phyloP scores from a whole-genome alignment of 1,284 basidiomycete genomes.

The Rhodotorula sp. region DNA sequence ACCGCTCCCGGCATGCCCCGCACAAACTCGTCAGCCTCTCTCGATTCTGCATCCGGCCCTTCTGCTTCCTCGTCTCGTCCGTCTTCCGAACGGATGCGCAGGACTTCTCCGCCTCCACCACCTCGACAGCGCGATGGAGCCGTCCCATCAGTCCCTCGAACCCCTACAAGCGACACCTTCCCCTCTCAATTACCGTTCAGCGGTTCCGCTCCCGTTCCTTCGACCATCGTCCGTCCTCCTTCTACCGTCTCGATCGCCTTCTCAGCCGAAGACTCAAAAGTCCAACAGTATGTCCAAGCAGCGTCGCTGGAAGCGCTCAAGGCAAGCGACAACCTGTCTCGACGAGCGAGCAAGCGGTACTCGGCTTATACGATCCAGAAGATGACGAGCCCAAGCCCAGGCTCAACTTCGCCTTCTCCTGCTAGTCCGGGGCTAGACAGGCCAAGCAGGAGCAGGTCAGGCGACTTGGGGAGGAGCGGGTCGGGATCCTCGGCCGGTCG shows the following conservation, averaged over 20 bases:
- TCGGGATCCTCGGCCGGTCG: not conserved
- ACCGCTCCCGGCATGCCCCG: not conserved
- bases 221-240: constrained; percentile 15
- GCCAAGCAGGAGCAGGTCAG: not conserved
- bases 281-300: constrained; percentile 16
- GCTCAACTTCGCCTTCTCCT: constrained; percentile 10
- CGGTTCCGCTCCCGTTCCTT: not conserved
- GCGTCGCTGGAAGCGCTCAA: constrained; percentile 80
- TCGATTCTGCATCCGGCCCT: not conserved
- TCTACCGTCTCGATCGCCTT: constrained; percentile 14
- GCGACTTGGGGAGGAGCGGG: not conserved
- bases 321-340: constrained; percentile 78
- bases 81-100: not conserved
- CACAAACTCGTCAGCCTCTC: not conserved
- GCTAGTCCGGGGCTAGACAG: constrained; percentile 14
- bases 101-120: constrained; percentile 28
- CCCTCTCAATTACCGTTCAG: not conserved
- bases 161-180: constrained; percentile 20
- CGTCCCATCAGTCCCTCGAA: constrained; percentile 7
- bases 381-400: constrained; percentile 62
- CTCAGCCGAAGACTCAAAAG: not conserved
- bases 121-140: constrained; percentile 10
- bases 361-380: constrained; percentile 94
- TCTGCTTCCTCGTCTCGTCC: not conserved
- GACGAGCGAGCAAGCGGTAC: constrained; percentile 92